phyloP scores from a whole-genome alignment of 805 yeast genomes.

The Wickerhamiella musiphila region DNA sequence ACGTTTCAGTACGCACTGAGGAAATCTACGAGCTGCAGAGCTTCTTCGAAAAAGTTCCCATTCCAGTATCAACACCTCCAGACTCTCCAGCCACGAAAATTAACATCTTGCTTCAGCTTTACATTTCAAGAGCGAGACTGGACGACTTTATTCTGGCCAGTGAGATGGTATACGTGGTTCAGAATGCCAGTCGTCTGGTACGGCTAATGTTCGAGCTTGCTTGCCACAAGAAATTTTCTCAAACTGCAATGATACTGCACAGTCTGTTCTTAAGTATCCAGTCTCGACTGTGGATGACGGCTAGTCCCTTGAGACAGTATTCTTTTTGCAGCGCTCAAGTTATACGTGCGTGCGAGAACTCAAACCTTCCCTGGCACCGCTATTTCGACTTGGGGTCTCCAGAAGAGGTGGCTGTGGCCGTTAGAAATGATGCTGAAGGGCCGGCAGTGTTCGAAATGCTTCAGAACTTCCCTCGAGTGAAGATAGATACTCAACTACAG shows the following conservation, averaged over 20 bases:
- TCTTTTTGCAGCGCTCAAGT: constrained; percentile 52
- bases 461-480: constrained; percentile 54
- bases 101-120: constrained; percentile 66
- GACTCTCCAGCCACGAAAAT: constrained; percentile 64
- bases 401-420: constrained; percentile 67
- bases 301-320: constrained; percentile 77
- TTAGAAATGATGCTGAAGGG: constrained; percentile 55
- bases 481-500: constrained; percentile 42
- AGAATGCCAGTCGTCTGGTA: constrained; percentile 77
- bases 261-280: constrained; percentile 69
- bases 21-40: constrained; percentile 60
- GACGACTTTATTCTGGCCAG: constrained; percentile 85
- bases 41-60: constrained; percentile 58
- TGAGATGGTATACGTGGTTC: constrained; percentile 85
- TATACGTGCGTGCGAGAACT: constrained; percentile 56
- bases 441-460: constrained; percentile 34
- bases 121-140: constrained; percentile 56
- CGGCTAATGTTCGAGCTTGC: constrained; percentile 75
- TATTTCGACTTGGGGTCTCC: constrained; percentile 50
- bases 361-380: constrained; percentile 67
- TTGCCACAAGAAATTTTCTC: constrained; percentile 53
- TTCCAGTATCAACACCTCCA: constrained; percentile 61
- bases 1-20: constrained; percentile 70
- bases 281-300: constrained; percentile 64
- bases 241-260: constrained; percentile 36